Conservation (phyloP, 2,329 filamentous ascomycete genomes). For the Fusarium sp. region DNA sequence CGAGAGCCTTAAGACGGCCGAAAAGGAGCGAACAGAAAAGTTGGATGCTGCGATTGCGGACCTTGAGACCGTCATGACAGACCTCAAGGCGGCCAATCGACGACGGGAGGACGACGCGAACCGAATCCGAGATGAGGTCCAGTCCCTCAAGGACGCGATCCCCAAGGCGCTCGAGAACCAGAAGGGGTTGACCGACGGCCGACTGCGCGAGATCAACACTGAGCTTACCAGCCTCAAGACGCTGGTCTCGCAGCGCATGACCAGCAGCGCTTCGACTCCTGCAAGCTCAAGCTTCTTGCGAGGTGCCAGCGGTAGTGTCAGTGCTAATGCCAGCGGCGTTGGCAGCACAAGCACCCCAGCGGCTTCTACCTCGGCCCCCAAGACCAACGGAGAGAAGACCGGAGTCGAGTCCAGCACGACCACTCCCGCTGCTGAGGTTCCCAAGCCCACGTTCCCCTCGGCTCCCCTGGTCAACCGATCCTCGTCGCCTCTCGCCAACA, state of each 20-base stretch:
- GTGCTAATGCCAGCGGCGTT: conserved; percentile 9
- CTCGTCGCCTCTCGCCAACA: conserved; percentile 50
- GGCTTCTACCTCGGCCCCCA: conserved; percentile 30
- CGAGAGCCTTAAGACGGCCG: conserved; percentile 84
- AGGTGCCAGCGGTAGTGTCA: conserved; percentile 28
- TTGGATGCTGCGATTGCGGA: conserved; percentile 85
- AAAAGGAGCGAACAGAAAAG: conserved; percentile 84
- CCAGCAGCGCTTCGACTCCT: conserved; percentile 45
- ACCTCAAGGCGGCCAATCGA: conserved; percentile 83
- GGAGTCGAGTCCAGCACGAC: conserved; percentile 37
- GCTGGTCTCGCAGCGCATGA: conserved; percentile 75
- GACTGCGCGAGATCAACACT: conserved; percentile 84
- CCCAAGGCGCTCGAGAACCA: conserved; percentile 90
- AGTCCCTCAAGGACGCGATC: conserved; percentile 82
- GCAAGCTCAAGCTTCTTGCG: conserved; percentile 40
- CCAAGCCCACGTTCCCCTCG: conserved; percentile 44
- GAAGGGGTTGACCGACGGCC: conserved; percentile 82
- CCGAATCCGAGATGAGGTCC: conserved; percentile 86
- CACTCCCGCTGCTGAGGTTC: conserved; percentile 44
- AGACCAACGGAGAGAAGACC: conserved; percentile 43
- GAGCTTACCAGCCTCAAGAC: conserved; percentile 95
- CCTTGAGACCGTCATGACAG: conserved; percentile 83
- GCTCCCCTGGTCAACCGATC: conserved; percentile 43
- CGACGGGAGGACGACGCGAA: conserved; percentile 89
- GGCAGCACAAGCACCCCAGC: conserved; percentile 36